phyloP scores from a whole-genome alignment of 2,329 filamentous ascomycete species.

The Lachnellula willkommii region DNA sequence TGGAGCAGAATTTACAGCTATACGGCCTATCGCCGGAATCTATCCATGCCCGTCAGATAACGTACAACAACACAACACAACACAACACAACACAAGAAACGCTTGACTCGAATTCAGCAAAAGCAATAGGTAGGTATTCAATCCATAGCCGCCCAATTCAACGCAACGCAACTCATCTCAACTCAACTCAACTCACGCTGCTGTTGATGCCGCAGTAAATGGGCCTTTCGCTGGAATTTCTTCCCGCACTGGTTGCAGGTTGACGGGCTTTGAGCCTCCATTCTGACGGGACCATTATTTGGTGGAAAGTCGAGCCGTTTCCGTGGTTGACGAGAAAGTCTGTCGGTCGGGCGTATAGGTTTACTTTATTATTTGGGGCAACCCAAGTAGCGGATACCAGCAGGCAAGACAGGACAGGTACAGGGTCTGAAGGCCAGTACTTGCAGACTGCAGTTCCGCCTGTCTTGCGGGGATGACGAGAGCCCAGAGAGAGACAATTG shows the following conservation, averaged over 20 bases:
- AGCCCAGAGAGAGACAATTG: not conserved
- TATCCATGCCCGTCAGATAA: conserved; percentile 14
- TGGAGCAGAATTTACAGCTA: conserved; percentile 32
- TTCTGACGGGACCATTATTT: conserved; percentile 21
- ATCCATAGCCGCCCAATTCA: not conserved
- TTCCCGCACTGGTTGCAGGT: conserved; percentile 32
- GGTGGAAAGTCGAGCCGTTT: conserved; percentile 8
- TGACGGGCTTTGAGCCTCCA: conserved; percentile 32
- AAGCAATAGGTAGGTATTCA: too few species aligned
- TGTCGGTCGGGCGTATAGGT: too few species aligned
- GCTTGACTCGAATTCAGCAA: not conserved
- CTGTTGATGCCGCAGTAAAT: conserved; percentile 30
- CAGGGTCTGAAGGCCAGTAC: too few species aligned
- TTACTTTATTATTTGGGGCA: not conserved
- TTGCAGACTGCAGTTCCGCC: too few species aligned
- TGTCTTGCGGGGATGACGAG: not conserved
- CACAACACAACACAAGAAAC: not conserved
- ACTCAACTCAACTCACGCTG: conserved; percentile 24
- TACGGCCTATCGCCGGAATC: conserved; percentile 30
- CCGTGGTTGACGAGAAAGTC: not conserved
- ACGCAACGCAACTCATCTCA: not conserved
- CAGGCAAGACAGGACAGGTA: not conserved
- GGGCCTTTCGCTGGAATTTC: conserved; percentile 32
- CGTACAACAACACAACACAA: not conserved
- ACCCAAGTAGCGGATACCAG: not conserved